Percentiles rank a stretch among this genome's conserved stretches.
These are phyloP conservation scores for Auricularia auricula-judae DNA, from an alignment of 768 basidiomycete genomes.

Conservation along the genomic window DNA sequence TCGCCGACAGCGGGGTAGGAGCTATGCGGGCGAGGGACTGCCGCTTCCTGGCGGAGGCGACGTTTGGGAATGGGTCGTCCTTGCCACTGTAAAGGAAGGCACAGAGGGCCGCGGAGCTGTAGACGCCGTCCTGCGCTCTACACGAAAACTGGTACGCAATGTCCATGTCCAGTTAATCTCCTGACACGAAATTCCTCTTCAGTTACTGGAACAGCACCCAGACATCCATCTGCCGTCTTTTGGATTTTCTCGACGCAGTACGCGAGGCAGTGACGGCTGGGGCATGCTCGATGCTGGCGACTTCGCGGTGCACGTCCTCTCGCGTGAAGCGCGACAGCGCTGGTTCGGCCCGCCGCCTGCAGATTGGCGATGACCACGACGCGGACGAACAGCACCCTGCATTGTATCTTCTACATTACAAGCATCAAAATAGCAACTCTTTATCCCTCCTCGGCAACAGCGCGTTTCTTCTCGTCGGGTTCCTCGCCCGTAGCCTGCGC, in stretches of 20 bases:
- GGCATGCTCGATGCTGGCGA: constrained; percentile 74
- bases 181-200: not conserved
- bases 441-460: not conserved
- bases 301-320: constrained; percentile 71
- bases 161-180: not conserved
- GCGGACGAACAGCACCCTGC: not conserved
- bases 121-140: constrained; percentile 57
- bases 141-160: constrained; percentile 56
- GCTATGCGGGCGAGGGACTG: constrained; percentile 52
- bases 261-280: constrained; percentile 60
- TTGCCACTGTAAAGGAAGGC: constrained; percentile 76
- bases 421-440: not conserved
- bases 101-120: constrained; percentile 71
- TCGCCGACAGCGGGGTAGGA: constrained; percentile 51
- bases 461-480: not conserved
- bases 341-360: constrained; percentile 36
- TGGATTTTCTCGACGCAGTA: constrained; percentile 30
- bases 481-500: not conserved
- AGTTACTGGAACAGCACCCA: constrained; percentile 4
- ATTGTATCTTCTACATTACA: not conserved
- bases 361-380: not conserved
- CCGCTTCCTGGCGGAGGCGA: constrained; percentile 36
- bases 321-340: constrained; percentile 50
- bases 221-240: not conserved
- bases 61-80: constrained; percentile 69